phyloP scores from a whole-genome alignment of 2,329 filamentous ascomycete genomes.

The Tolypocladium album region DNA sequence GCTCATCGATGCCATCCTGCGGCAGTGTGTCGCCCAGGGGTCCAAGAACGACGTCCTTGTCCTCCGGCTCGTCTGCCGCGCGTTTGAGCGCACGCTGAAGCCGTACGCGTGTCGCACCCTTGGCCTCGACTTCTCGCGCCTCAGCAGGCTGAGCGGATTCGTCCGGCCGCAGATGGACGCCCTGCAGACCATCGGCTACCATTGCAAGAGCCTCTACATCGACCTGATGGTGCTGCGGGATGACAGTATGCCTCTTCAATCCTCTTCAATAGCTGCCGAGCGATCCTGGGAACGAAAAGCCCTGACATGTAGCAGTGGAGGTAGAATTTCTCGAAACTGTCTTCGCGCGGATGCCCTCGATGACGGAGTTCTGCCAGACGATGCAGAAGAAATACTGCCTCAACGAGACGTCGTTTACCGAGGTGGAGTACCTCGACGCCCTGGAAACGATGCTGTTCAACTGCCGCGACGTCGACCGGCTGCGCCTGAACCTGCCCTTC shows the following conservation, averaged over 20 bases:
- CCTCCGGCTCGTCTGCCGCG: constrained; percentile 37
- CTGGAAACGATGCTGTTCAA: constrained; percentile 31
- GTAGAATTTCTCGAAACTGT: constrained; percentile 34
- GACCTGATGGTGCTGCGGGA: constrained; percentile 43
- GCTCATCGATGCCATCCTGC: constrained; percentile 34
- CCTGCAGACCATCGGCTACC: constrained; percentile 32
- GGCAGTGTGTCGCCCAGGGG: constrained; percentile 26
- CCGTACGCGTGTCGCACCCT: constrained; percentile 35
- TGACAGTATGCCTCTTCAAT: constrained; percentile 25
- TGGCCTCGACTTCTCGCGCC: constrained; percentile 37
- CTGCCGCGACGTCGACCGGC: constrained; percentile 30
- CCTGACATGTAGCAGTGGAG: constrained; percentile 27
- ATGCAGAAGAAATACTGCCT: constrained; percentile 36
- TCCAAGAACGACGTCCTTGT: constrained; percentile 33
- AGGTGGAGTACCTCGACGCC: constrained; percentile 31
- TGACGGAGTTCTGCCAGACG: constrained; percentile 31
- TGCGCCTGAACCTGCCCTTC: constrained; percentile 41
- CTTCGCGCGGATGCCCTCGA: constrained; percentile 33
- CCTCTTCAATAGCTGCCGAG: constrained; percentile 8
- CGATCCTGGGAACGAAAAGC: background rate
- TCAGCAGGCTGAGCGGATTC: constrained; percentile 24
- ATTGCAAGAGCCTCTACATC: constrained; percentile 38
- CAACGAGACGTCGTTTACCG: constrained; percentile 36
- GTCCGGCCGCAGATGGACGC: constrained; percentile 25
- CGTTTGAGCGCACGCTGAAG: constrained; percentile 36